Evolutionary conservation across 2,329 filamentous ascomycete genomes (phyloP).

Genomic region (Pseudogymnoascus sp.): DNA sequence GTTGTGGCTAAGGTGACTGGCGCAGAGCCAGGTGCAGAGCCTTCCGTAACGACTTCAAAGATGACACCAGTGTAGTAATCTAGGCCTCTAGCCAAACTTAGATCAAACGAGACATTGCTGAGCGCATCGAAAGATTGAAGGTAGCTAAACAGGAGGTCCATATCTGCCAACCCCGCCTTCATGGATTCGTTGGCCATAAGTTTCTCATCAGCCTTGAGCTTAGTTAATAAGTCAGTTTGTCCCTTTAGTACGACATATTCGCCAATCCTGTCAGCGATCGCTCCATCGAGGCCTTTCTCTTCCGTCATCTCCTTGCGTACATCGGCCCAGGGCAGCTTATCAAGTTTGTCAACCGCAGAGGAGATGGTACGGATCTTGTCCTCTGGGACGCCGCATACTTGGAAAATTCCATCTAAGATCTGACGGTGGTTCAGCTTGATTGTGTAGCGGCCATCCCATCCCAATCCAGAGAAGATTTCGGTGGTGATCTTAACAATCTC

Average conservation of each 20-base stretch:
- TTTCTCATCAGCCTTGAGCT: slow-evolving; percentile 58
- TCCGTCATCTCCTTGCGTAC: slow-evolving; percentile 90
- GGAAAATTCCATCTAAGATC: slow-evolving; percentile 86
- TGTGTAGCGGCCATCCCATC: slow-evolving; percentile 57
- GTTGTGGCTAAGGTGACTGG: slow-evolving; percentile 26
- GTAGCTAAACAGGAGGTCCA: slow-evolving; percentile 74
- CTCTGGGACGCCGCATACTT: slow-evolving; percentile 78
- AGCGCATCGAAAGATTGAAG: slow-evolving; percentile 68
- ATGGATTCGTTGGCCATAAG: slow-evolving; percentile 66
- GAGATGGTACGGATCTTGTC: slow-evolving; percentile 86
- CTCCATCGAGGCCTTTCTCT: slow-evolving; percentile 72
- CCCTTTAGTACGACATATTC: slow-evolving; percentile 75
- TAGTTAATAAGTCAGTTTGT: slow-evolving; percentile 63
- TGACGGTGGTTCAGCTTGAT: slow-evolving; percentile 96
- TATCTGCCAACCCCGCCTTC: slow-evolving; percentile 72
- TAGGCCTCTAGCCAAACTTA: slow-evolving; percentile 82
- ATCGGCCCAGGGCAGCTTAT: slow-evolving; percentile 85
- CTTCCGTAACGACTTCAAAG: slow-evolving; percentile 72
- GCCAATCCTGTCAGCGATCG: slow-evolving; percentile 80
- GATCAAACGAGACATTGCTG: slow-evolving; percentile 75
- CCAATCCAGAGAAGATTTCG: slow-evolving; percentile 77
- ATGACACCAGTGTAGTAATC: slow-evolving; percentile 78
- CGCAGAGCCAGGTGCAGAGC: slow-evolving; percentile 51
- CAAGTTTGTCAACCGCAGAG: slow-evolving; percentile 90
- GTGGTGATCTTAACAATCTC: slow-evolving; percentile 78